These are phyloP conservation scores for Verbascum thapsus DNA, from an alignment of 257 asterid species.

Conservation along the genomic window DNA sequence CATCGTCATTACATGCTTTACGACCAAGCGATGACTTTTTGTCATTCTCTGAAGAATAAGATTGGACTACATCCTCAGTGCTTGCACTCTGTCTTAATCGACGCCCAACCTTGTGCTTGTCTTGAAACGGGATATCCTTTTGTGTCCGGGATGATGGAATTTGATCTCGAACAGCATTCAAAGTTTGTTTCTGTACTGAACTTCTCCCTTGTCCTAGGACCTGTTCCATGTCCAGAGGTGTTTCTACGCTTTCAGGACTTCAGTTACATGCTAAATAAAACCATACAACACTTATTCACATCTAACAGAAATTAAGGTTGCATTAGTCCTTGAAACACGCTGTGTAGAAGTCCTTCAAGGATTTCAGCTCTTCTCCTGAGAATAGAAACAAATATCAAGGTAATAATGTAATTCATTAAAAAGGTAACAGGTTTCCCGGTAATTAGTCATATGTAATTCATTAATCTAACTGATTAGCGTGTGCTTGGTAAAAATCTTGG, in stretches of 20 bases:
- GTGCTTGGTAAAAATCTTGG: neutral
- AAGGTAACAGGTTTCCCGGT: constrained; percentile 3
- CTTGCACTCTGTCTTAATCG: constrained; percentile 38
- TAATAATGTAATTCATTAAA: constrained; percentile 8
- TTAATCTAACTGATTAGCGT: neutral
- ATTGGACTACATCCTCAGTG: constrained; percentile 35
- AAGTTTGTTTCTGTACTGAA: constrained; percentile 28
- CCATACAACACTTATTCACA: constrained; percentile 33
- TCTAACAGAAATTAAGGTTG: too few relatives aligned
- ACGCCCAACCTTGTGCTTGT: constrained; percentile 33
- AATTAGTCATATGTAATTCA: constrained; percentile 19
- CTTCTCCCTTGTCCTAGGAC: constrained; percentile 36
- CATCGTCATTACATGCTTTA: constrained; percentile 27
- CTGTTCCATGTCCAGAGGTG: constrained; percentile 43
- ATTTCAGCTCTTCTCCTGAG: constrained; percentile 35
- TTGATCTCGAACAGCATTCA: constrained; percentile 38
- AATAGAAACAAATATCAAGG: constrained; percentile 25
- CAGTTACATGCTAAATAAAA: constrained; percentile 36
- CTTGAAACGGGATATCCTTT: constrained; percentile 32
- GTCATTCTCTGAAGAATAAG: constrained; percentile 37
- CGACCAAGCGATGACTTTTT: too few relatives aligned
- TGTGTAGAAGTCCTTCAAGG: neutral
- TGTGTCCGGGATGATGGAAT: constrained; percentile 30
- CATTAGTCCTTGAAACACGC: too few relatives aligned
- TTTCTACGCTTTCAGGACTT: constrained; percentile 34